These are phyloP conservation scores for Multifurca ochricompacta DNA, from an alignment of 768 basidiomycete genomes.

Conservation along the genomic window DNA sequence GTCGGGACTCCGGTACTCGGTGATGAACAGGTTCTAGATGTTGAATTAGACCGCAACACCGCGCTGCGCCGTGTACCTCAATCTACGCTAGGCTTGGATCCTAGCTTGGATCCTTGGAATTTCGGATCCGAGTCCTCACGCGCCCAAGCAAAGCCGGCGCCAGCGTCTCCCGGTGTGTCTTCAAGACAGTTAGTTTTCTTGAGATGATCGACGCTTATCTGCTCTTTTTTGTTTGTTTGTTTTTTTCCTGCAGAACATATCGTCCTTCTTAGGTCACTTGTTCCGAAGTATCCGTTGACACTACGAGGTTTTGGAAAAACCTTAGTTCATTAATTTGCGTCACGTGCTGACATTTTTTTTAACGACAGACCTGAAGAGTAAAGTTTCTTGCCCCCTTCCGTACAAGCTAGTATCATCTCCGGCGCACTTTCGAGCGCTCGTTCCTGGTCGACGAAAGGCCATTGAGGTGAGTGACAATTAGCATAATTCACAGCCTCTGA, in stretches of 20 bases:
- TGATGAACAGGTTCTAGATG: slow-evolving; percentile 44
- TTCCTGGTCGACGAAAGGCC: slow-evolving; percentile 40
- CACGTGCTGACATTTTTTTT: background rate
- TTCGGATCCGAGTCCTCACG: background rate
- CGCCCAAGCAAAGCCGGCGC: background rate
- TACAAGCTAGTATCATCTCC: slow-evolving; percentile 34
- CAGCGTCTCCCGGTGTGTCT: background rate
- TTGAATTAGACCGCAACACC: slow-evolving; percentile 39
- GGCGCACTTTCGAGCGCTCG: slow-evolving; percentile 30
- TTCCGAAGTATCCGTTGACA: slow-evolving; percentile 39
- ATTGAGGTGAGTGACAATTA: slow-evolving; percentile 34
- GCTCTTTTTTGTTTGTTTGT: background rate
- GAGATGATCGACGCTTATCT: slow-evolving; percentile 2
- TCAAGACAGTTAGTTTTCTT: background rate
- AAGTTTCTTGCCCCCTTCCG: slow-evolving; percentile 26
- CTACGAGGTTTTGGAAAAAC: slow-evolving; percentile 29
- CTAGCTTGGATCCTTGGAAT: slow-evolving; percentile 19
- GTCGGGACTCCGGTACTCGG: slow-evolving; percentile 32
- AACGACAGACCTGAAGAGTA: slow-evolving; percentile 32
- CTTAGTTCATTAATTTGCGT: background rate
- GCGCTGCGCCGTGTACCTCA: slow-evolving; percentile 30
- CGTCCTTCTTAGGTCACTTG: slow-evolving; percentile 29
- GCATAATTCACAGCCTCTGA: background rate
- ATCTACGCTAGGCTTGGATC: slow-evolving; percentile 3
- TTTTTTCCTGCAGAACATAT: slow-evolving; percentile 27